These are phyloP conservation scores for Umbilicaria muhlenbergii DNA, from an alignment of 495 filamentous ascomycete genomes.

Conservation along the genomic window DNA sequence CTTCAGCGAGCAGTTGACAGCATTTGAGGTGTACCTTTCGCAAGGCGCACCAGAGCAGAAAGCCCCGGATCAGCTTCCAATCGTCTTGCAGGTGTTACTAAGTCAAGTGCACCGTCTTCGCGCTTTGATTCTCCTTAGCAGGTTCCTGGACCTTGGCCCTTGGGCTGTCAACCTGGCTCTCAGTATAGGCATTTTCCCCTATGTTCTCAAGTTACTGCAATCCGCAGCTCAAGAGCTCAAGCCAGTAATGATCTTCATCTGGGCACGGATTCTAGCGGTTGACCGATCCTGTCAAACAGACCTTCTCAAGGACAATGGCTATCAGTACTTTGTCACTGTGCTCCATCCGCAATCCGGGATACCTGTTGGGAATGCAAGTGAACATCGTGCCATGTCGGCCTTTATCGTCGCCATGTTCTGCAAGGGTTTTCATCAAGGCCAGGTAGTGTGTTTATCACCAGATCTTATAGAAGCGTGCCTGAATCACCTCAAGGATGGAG, in stretches of 20 bases:
- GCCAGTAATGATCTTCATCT: slow-evolving; percentile 99
- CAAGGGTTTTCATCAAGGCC: slow-evolving; percentile 78
- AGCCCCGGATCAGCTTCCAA: slow-evolving; percentile 84
- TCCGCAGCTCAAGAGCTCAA: slow-evolving; percentile 91
- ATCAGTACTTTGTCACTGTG: slow-evolving; percentile 87
- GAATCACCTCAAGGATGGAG: slow-evolving; percentile 60
- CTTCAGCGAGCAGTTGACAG: slow-evolving; percentile 93
- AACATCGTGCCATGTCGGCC: slow-evolving; percentile 97
- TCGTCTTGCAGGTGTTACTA: slow-evolving; percentile 87
- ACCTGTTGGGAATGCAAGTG: slow-evolving; percentile 66
- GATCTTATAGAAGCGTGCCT: slow-evolving; percentile 78
- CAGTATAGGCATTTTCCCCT: slow-evolving; percentile 97
- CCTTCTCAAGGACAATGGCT: slow-evolving; percentile 89
- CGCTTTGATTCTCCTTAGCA: slow-evolving; percentile 81
- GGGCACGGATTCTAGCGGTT: slow-evolving; percentile 91
- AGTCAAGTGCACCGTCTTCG: slow-evolving; percentile 91
- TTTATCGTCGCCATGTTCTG: slow-evolving; percentile 97
- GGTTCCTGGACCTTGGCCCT: slow-evolving; percentile 86
- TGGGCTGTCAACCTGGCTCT: slow-evolving; percentile 96
- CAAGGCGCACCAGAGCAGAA: slow-evolving; percentile 74
- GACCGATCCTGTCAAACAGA: slow-evolving; percentile 86
- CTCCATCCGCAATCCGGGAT: slow-evolving; percentile 71
- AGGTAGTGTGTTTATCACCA: slow-evolving; percentile 65
- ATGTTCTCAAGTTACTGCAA: slow-evolving; percentile 89
- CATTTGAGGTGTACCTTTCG: slow-evolving; percentile 91